Evolutionary conservation across 768 basidiomycete genomes (phyloP).

Genomic region (Tulasnella sp.): DNA sequence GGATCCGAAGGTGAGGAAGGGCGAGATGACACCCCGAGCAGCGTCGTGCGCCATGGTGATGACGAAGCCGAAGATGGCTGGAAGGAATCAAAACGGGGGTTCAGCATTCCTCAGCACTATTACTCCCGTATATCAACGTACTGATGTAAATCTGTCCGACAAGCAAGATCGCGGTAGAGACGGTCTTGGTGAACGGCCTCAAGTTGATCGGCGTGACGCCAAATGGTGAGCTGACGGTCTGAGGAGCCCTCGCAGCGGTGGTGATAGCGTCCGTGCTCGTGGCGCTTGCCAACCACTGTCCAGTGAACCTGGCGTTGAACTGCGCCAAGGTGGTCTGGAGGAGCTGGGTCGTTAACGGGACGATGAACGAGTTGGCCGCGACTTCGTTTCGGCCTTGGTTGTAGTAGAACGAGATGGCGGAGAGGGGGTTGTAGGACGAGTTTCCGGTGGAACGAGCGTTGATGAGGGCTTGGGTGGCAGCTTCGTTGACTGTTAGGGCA

Average conservation of each 20-base stretch:
- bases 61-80: slow-evolving; percentile 8
- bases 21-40: slow-evolving; percentile 25
- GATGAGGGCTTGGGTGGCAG: slow-evolving; percentile 10
- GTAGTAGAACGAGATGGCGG: slow-evolving; percentile 9
- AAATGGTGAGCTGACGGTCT: slow-evolving; percentile 28
- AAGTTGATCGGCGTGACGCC: slow-evolving; percentile 29
- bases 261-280: not conserved
- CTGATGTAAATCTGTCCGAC: slow-evolving; percentile 31
- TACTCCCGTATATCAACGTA: not conserved
- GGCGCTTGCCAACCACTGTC: slow-evolving; percentile 14
- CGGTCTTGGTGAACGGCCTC: slow-evolving; percentile 28
- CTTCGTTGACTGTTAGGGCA: slow-evolving; percentile 4
- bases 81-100: not conserved
- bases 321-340: slow-evolving; percentile 16
- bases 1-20: slow-evolving; percentile 28
- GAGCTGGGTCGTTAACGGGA: slow-evolving; percentile 26
- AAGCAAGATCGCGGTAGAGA: slow-evolving; percentile 33
- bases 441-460: slow-evolving; percentile 11
- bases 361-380: slow-evolving; percentile 30
- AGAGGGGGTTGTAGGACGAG: slow-evolving; percentile 7
- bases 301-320: slow-evolving; percentile 6
- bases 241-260: slow-evolving; percentile 24
- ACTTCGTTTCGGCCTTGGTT: slow-evolving; percentile 33
- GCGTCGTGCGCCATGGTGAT: slow-evolving; percentile 25
- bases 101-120: not conserved